Conservation (phyloP, 768 basidiomycete species). For the Hysterangium stoloniferum region DNA sequence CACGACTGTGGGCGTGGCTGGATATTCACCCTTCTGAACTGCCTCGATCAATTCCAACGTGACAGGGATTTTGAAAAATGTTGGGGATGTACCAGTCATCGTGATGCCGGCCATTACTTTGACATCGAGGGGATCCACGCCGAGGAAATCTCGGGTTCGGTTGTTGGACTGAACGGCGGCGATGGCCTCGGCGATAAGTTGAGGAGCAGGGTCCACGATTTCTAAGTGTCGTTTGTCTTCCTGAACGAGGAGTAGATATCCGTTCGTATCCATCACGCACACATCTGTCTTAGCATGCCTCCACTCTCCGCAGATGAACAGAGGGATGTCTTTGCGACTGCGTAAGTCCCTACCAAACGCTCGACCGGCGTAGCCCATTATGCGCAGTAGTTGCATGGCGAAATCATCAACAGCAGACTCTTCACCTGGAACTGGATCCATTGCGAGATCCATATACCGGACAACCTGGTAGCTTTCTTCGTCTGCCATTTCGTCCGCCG, state of each 20-base stretch:
- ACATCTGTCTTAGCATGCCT: constrained; percentile 14
- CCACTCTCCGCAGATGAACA: constrained; percentile 16
- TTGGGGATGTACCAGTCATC: constrained; percentile 20
- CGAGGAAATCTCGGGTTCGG: constrained; percentile 12
- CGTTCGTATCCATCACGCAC: constrained; percentile 12
- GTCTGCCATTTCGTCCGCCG: constrained; percentile 5
- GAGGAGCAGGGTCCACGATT: constrained; percentile 14
- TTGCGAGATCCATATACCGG: constrained; percentile 16
- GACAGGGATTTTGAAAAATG: constrained; percentile 21
- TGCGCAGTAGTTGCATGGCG: constrained; percentile 16
- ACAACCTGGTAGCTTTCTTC: constrained; percentile 9
- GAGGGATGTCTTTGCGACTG: constrained; percentile 11
- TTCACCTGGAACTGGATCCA: constrained; percentile 18
- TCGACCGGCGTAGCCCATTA: constrained; percentile 12
- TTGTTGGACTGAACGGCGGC: constrained; percentile 15
- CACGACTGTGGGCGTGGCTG: constrained; percentile 15
- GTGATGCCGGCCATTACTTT: constrained; percentile 18
- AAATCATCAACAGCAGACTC: constrained; percentile 22
- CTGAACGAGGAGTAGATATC: constrained; percentile 16
- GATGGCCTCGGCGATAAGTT: constrained; percentile 15
- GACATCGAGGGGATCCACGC: constrained; percentile 1
- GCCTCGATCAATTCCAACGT: constrained; percentile 14
- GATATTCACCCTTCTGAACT: constrained; percentile 17
- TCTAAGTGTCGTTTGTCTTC: constrained; percentile 15
- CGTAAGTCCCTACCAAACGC: constrained; percentile 16